These are phyloP conservation scores for Closterium sp. DNA, from an alignment of 139 green algal species.

Conservation along the genomic window DNA sequence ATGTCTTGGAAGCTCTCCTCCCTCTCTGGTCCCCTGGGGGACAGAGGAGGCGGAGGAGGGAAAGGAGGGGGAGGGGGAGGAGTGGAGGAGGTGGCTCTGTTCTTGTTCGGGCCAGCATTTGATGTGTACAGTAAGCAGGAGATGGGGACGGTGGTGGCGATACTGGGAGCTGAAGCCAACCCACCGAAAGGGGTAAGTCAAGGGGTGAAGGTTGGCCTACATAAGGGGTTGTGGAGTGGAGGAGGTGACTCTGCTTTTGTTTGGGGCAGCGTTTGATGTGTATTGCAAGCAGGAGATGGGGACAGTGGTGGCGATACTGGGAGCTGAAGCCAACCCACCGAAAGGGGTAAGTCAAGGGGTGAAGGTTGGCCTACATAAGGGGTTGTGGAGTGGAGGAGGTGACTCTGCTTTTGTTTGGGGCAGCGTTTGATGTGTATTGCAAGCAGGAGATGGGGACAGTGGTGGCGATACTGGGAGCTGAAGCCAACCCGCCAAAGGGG, in stretches of 20 bases:
- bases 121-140: background rate
- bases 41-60: no score
- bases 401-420: no score
- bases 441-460: no score
- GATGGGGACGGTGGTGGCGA: background rate
- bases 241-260: background rate
- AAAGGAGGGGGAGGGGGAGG: no score
- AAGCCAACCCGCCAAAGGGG: background rate
- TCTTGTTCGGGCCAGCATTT: background rate
- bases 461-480: no score
- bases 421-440: no score
- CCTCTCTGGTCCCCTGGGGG: background rate
- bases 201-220: no score
- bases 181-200: background rate
- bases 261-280: background rate
- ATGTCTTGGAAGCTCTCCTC: background rate
- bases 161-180: background rate
- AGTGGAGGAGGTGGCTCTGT: background rate
- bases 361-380: no score
- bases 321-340: background rate
- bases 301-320: background rate
- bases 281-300: background rate
- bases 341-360: background rate
- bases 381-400: no score
- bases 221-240: background rate